Conservation (phyloP, 139 green algal species). For the Chlorella sp. region DNA sequence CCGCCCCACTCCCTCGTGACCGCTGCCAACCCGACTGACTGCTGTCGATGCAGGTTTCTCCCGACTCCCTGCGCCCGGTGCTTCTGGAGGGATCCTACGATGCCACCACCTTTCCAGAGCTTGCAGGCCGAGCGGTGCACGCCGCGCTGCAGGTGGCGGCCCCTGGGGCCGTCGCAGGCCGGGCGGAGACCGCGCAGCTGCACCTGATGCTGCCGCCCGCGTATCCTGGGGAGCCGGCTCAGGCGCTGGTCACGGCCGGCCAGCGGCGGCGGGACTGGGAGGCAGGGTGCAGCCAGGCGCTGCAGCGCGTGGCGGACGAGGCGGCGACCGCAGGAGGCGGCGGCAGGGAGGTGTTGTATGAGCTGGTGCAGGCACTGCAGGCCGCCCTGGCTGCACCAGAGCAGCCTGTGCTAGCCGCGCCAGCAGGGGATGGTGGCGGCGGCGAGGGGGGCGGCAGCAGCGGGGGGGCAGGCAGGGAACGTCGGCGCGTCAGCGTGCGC, state of each 20-base stretch:
- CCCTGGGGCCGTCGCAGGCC: not conserved
- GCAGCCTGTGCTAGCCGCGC: too few species aligned
- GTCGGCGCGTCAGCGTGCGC: too few species aligned
- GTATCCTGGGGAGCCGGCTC: not conserved
- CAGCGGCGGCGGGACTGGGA: not conserved
- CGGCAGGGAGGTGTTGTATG: constrained; percentile 5
- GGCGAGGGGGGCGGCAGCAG: not conserved
- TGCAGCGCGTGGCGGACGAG: constrained; percentile 2
- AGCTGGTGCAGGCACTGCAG: not conserved
- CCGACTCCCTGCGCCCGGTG: too few species aligned
- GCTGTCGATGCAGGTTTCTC: too few species aligned
- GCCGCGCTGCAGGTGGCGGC: not conserved
- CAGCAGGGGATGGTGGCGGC: not conserved
- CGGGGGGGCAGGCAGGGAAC: not conserved
- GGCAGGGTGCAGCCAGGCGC: not conserved
- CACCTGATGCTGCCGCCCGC: not conserved
- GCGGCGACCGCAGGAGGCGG: not conserved
- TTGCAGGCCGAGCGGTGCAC: not conserved
- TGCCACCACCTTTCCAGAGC: not conserved
- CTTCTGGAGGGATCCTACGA: not conserved
- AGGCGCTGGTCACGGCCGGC: not conserved
- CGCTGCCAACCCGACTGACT: too few species aligned
- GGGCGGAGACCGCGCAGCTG: not conserved
- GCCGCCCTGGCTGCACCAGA: not conserved
- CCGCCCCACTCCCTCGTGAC: too few species aligned